Percentiles rank a stretch among this genome's conserved stretches.
Conservation (phyloP, 768 basidiomycete genomes). For the Aureoboletus auriporus region DNA sequence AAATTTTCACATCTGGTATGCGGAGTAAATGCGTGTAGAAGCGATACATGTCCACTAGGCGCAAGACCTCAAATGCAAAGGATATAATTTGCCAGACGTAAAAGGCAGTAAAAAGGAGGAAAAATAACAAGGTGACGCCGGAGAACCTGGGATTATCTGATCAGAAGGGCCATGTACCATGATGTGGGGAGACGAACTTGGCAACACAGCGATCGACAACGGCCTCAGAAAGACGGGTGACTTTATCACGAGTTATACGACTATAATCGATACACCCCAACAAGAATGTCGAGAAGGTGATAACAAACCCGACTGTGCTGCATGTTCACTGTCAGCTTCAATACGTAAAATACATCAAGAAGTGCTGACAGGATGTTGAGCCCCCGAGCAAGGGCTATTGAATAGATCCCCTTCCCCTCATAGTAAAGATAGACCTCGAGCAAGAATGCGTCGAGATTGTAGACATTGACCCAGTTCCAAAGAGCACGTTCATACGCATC, state of each 20-base stretch:
- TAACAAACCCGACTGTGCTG: conserved; percentile 97
- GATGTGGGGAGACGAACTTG: conserved; percentile 46
- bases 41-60: conserved; percentile 90
- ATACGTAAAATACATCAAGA: conserved; percentile 14
- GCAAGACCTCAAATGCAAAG: conserved; percentile 69
- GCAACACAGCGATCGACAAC: conserved; percentile 82
- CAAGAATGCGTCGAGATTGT: conserved; percentile 92
- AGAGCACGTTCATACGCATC: conserved; percentile 87
- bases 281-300: conserved; percentile 96
- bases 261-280: conserved; percentile 94
- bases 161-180: conserved; percentile 11
- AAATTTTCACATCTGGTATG: conserved; percentile 79
- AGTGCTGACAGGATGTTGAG: conserved; percentile 89
- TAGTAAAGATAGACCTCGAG: conserved; percentile 97
- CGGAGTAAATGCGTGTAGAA: conserved; percentile 94
- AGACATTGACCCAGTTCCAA: conserved; percentile 99
- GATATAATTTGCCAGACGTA: conserved; percentile 85
- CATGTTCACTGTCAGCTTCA: conserved; percentile 23
- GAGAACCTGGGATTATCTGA: conserved; percentile 55
- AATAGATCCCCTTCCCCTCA: conserved; percentile 93
- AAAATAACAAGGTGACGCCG: conserved; percentile 79
- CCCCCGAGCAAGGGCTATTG: conserved; percentile 84
- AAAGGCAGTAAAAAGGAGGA: conserved; percentile 80
- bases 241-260: conserved; percentile 61
- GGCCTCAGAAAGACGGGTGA: conserved; percentile 72